Evolutionary conservation across 2,329 filamentous ascomycete species (phyloP).

Genomic region (Calonectria hongkongensis): DNA sequence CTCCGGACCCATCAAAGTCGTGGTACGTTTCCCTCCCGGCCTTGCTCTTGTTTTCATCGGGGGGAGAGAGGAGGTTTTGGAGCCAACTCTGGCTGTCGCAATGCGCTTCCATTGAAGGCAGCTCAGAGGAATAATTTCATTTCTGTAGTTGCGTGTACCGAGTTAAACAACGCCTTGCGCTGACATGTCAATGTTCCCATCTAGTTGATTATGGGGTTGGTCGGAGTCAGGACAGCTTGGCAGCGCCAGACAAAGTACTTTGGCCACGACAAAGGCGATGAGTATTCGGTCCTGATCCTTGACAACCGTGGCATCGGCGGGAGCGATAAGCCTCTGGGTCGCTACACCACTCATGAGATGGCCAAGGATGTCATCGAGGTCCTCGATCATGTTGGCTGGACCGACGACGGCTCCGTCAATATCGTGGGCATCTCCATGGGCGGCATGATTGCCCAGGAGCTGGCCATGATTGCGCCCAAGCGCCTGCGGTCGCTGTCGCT

Average conservation of each 20-base stretch:
- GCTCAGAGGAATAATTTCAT: not conserved
- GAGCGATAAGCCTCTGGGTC: slow-evolving; percentile 84
- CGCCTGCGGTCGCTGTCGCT: slow-evolving; percentile 75
- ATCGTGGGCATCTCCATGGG: slow-evolving; percentile 88
- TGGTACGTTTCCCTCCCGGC: slow-evolving; percentile 73
- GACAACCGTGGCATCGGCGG: slow-evolving; percentile 92
- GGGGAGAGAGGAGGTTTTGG: too few relatives aligned
- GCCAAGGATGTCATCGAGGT: slow-evolving; percentile 85
- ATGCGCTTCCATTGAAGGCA: not conserved
- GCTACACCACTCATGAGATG: slow-evolving; percentile 91
- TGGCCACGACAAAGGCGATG: slow-evolving; percentile 79
- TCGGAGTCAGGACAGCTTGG: slow-evolving; percentile 81
- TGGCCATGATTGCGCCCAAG: slow-evolving; percentile 73
- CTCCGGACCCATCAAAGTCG: slow-evolving; percentile 80
- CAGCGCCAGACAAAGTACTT: slow-evolving; percentile 90
- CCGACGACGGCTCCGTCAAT: slow-evolving; percentile 71
- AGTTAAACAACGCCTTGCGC: not conserved
- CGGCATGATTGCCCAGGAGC: slow-evolving; percentile 93
- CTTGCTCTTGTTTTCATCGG: slow-evolving; percentile 21
- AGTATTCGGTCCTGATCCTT: slow-evolving; percentile 84
- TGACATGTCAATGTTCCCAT: slow-evolving; percentile 27
- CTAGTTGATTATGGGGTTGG: slow-evolving; percentile 89
- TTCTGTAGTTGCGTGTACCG: not conserved
- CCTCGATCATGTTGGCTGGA: slow-evolving; percentile 82
- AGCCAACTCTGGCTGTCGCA: not conserved